Base-by-base conservation (phyloP, 768 basidiomycete species). In the Myochromella boudieri region DNA sequence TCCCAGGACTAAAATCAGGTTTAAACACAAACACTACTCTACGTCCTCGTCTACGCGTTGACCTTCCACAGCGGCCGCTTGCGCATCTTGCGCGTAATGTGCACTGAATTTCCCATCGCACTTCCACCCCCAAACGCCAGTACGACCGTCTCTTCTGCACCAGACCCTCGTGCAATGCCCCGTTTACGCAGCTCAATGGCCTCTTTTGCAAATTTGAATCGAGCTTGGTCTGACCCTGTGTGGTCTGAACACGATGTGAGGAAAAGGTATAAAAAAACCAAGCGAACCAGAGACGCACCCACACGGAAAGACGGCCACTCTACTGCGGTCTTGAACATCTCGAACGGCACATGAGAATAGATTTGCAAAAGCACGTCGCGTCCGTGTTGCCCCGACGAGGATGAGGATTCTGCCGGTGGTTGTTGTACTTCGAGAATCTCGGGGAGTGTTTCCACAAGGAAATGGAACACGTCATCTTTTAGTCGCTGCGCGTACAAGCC, bases 191-290 rank as follows among this genome's bases (percentile, higher is more conserved):
- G 59, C 58, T 90, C 87, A 59, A 95, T 86, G 10, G 85, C 89
- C 54, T 91, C 90, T 66, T 94, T 95, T 3, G 91, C 91, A 68
- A 95, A 95, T 60, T 86, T 87, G 71, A 94, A 97, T 37, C 92
- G 82, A 50, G 82, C 80, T 62, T 94, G 91, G 68, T 90, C 88
- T 48, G 87, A 80, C 17, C 85, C 87, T 87, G 64, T 55, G 63
- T 48, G 37, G 39, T 60, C 45, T 60, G 37, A 26, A 43, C 52
- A 48, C 17, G 37, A 25, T 48, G 51, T 49, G 62, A 51, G 32
- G 59, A n/a, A 49, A 60, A 46, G 54, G 50, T 49, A 48, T 39
- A 27, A 51, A 18, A 42, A 28, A 55, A 27, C 37, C 42, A 38
- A 36, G 20, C 17, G 26, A 32, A 29, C 18, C 21, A 14, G 29